A percentile compares a stretch with the other conserved stretches of the same genome.
phyloP scores from a whole-genome alignment of 257 asterid species.

The Rubia yunnanensis region DNA sequence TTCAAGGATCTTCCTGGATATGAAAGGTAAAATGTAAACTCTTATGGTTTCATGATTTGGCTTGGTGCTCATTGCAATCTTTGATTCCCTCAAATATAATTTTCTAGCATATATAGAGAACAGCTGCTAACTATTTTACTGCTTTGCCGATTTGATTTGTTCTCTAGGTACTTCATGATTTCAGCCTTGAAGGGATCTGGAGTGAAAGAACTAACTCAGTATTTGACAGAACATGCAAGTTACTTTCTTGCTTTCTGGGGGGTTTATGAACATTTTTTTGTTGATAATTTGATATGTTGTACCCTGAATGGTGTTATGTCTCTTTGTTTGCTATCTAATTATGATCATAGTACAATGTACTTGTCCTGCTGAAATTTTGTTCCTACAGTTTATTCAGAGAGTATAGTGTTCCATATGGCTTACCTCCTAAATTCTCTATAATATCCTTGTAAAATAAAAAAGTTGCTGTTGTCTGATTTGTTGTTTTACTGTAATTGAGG shows the following conservation, averaged over 20 bases:
- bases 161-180: constrained; percentile 59
- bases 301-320: neutral
- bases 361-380: neutral
- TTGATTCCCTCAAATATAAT: constrained; percentile 3
- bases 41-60: constrained; percentile 6
- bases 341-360: neutral
- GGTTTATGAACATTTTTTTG: neutral
- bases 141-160: constrained; percentile 7
- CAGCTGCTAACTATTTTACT: constrained; percentile 15
- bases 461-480: no score
- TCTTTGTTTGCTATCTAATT: neutral
- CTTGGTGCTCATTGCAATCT: constrained; percentile 1
- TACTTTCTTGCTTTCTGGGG: neutral
- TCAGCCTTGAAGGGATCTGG: constrained; percentile 95
- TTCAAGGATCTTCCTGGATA: constrained; percentile 81
- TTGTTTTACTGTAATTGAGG: no score
- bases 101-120: neutral
- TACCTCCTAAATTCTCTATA: neutral
- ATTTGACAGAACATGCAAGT: constrained; percentile 64
- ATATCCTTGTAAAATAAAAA: neutral
- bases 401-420: constrained; percentile 2
- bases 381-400: neutral
- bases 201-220: constrained; percentile 59
- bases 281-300: neutral
- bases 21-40: constrained; percentile 41